Conservation (phyloP, 768 basidiomycete species). For the Cubamyces sp. region DNA sequence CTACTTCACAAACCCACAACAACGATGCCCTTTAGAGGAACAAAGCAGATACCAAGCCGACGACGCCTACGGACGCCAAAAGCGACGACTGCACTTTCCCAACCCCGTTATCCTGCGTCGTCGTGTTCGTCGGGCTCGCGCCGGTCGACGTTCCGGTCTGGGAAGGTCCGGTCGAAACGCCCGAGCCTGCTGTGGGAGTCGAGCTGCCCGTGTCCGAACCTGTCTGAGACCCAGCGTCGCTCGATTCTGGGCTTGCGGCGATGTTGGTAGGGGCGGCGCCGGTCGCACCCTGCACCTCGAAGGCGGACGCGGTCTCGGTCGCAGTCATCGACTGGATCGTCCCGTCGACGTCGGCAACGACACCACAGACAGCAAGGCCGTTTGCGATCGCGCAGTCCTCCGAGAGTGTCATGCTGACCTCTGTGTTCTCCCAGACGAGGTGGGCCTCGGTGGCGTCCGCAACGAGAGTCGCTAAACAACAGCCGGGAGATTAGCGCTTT, state of each 20-base stretch:
- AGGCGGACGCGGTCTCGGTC: conserved; percentile 24
- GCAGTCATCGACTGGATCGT: conserved; percentile 2
- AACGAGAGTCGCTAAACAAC: conserved; percentile 45
- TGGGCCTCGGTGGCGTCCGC: conserved; percentile 45
- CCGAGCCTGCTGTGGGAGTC: conserved; percentile 6
- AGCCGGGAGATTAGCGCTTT: background rate
- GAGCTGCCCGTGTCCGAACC: background rate
- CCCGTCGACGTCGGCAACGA: conserved; percentile 15
- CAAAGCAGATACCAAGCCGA: conserved; percentile 14
- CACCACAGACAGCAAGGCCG: conserved; percentile 35
- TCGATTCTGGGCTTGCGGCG: background rate
- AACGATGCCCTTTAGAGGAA: conserved; percentile 18
- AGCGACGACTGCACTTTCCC: conserved; percentile 5
- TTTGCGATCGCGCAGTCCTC: conserved; percentile 35
- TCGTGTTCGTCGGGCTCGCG: background rate
- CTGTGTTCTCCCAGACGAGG: conserved; percentile 39
- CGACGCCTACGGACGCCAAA: conserved; percentile 10
- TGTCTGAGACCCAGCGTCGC: background rate
- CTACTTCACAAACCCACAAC: background rate
- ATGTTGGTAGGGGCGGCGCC: conserved; percentile 3
- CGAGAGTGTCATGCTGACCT: conserved; percentile 18
- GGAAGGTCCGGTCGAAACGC: background rate
- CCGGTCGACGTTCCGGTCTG: background rate
- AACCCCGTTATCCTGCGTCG: conserved; percentile 11
- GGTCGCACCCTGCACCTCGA: conserved; percentile 34